Evolutionary conservation across 106 monocot species (phyloP), one percentile per base, ranked within the genome.

Genomic region (Allium fistulosum): DNA sequence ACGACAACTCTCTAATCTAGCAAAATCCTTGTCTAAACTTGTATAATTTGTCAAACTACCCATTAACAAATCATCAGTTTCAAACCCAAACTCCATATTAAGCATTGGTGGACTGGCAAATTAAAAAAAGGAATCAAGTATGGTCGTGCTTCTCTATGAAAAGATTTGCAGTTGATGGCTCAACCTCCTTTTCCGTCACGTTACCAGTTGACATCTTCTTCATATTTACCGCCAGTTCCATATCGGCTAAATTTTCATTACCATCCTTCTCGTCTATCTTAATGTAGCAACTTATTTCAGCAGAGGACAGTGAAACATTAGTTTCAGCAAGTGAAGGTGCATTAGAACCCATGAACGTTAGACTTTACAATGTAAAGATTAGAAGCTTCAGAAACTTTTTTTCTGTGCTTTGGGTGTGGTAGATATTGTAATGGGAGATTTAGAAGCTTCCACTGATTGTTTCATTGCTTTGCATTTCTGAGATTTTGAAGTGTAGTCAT

Each of bases 221-320:
- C 22, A 22, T 22, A 22, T 22, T 22, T 22, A 22, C 1, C 22
- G 22, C 22, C 22, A 22, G 1, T 22, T 22, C 22, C 1, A 0
- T 0, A 22, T 22, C 22, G 1, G 22, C 22, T 22, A 22, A 22
- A 22, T 22, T 1, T 22, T 22, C 1, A 22, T 22, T 22, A 22
- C 22, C 22, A 22, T 22, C 22, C 22, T 22, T 22, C 22, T 22
- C 22, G 1, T 22, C 22, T 4, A 78, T 7, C 57, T 28, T 16
- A 11, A 59, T 69, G 14, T 73, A 63, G 12, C 65, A 63, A 2
- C 73, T 69, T 17, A 68, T 72, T 13, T 76, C 69, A 9, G 81
- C 76, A 2, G 72, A 50, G 28, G 47, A 11, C 6, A 62, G 51
- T 22, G 22, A 22, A 22, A 22, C 22, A 22, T 22, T 22, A 22